Base-by-base conservation (phyloP, 495 filamentous ascomycete genomes). In the Lasiosphaeris hirsuta region DNA sequence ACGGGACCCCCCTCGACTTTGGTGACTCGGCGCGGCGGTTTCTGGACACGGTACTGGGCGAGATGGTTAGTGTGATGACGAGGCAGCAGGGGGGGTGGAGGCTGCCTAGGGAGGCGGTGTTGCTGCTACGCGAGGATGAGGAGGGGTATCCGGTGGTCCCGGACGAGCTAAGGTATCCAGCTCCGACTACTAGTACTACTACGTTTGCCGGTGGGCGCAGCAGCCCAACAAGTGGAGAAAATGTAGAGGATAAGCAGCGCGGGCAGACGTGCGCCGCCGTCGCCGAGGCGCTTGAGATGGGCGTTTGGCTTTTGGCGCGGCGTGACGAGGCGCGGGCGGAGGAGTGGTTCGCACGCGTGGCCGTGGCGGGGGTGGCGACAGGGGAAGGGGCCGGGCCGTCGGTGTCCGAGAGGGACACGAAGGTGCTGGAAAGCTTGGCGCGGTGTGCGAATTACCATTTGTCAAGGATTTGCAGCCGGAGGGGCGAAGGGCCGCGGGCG, bases 401-500 rank as follows among this genome's bases (percentile, higher is more conserved):
- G 46, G 37, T 14, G 5, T 39, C 50, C 5, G 48, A 34, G 10
- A 56, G 42, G 7, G 43, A 57, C 11, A 50, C 49, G 7, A 52
- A 55, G 37, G 59, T 51, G n/a, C 23, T 30, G 23, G 23, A 30
- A 30, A 30, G 23, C 23, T 23, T 61, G 30, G 36, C 46, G 0
- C 40, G 62, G 15, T 64, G 62, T 40, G 62, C 62, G 10, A 18
- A 54, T 19, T 64, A 61, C 19, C 62, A 61, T 19, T 39, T 61
- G 7, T 50, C 62, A 14, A 54, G 39, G 19, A 39, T 64, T 4
- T 57, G 41, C 13, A 15, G 42, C 7, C 52, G 58, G 8, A 10
- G 52, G 23, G 50, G 54, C 13, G 54, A 56, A 18, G n/a, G 9
- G 39, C 18, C 10, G 4, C n/a, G 34, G 2, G 58, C 58, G 14